Conservation (phyloP, 2,329 filamentous ascomycete species). For the Aspergillus pseudotamarii region DNA sequence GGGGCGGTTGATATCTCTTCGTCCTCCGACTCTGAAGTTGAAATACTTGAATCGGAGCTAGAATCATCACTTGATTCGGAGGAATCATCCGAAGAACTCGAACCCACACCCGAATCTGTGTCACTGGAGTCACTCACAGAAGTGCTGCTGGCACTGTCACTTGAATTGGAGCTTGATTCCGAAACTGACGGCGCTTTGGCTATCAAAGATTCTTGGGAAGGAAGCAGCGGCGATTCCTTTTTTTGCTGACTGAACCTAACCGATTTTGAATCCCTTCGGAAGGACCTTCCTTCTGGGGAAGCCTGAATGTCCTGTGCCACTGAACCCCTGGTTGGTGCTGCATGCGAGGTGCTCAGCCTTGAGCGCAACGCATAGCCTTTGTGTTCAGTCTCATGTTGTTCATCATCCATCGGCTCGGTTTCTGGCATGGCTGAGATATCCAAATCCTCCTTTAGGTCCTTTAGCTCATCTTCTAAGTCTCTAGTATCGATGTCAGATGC, state of each 20-base stretch:
- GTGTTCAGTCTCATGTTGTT: conserved; percentile 5
- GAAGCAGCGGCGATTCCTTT: conserved; percentile 9
- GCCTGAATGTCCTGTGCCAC: conserved; percentile 16
- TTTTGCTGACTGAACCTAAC: conserved; percentile 35
- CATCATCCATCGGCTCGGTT: conserved; percentile 18
- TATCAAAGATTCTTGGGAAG: conserved; percentile 16
- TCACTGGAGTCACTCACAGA: conserved; percentile 35
- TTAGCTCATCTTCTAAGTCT: conserved; percentile 49
- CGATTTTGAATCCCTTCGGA: conserved; percentile 33
- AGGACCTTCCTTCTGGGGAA: conserved; percentile 23
- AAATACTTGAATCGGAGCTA: conserved; percentile 27
- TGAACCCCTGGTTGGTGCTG: conserved; percentile 15
- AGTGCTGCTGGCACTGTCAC: conserved; percentile 19
- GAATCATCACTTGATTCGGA: conserved; percentile 38
- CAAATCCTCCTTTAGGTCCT: conserved; percentile 48
- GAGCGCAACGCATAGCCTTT: conserved; percentile 17
- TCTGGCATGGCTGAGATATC: conserved; percentile 31
- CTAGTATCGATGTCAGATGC: conserved; percentile 37
- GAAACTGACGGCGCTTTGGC: conserved; percentile 19
- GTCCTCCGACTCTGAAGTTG: conserved; percentile 40
- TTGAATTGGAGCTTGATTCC: neutral
- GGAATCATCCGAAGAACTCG: conserved; percentile 30
- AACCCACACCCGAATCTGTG: conserved; percentile 24
- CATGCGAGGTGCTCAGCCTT: conserved; percentile 9
- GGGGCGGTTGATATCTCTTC: conserved; percentile 24